phyloP scores from a whole-genome alignment of 2,329 filamentous ascomycete species.

The Cytospora piceicola region DNA sequence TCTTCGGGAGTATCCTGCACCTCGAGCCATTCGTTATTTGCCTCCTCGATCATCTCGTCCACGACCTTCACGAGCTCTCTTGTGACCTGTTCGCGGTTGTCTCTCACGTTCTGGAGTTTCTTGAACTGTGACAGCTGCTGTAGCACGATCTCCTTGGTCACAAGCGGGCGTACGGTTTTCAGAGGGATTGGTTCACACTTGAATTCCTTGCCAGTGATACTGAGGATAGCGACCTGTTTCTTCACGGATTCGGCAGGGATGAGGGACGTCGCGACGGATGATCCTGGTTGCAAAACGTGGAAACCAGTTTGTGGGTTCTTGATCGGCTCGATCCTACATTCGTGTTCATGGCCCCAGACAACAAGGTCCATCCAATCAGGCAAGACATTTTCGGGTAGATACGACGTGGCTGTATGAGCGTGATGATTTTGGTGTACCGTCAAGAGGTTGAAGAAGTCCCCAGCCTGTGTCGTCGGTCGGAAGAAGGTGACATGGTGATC shows the following conservation, averaged over 20 bases:
- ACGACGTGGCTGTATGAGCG: constrained; percentile 89
- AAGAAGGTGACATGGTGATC: constrained; percentile 96
- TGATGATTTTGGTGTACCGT: constrained; percentile 96
- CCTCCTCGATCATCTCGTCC: constrained; percentile 84
- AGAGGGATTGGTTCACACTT: constrained; percentile 78
- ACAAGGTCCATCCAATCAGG: constrained; percentile 90
- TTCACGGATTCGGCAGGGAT: constrained; percentile 86
- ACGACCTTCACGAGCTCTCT: constrained; percentile 76
- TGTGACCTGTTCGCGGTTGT: constrained; percentile 82
- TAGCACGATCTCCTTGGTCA: constrained; percentile 81
- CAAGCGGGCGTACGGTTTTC: constrained; percentile 88
- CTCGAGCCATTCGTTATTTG: constrained; percentile 77
- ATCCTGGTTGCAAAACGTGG: constrained; percentile 96
- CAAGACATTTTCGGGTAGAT: constrained; percentile 89
- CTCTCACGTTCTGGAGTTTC: constrained; percentile 76
- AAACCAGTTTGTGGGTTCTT: constrained; percentile 88
- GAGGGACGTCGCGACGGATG: constrained; percentile 91
- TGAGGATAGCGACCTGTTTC: constrained; percentile 89
- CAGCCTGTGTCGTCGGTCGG: constrained; percentile 75
- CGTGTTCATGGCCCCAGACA: constrained; percentile 94
- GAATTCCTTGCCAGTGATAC: constrained; percentile 81
- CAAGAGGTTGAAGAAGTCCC: constrained; percentile 96
- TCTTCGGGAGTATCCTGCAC: constrained; percentile 69
- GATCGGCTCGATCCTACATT: constrained; percentile 85
- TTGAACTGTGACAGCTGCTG: constrained; percentile 76